Conservation (phyloP, 163 green algal genomes). For the Smithsoniella earleae region DNA sequence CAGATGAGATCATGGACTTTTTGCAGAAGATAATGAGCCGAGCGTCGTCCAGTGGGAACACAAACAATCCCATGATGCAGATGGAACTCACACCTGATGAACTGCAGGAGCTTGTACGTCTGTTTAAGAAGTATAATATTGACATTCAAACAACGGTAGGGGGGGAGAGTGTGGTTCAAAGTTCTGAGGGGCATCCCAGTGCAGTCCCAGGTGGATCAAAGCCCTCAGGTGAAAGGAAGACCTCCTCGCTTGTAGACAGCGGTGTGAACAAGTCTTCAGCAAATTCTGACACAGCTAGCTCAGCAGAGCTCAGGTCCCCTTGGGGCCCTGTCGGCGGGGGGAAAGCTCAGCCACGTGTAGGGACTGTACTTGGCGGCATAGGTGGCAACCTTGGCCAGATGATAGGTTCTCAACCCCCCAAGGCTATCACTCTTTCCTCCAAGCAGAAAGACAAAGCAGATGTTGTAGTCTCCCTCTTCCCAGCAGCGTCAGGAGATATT, state of each 20-base stretch:
- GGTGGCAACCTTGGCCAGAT: not conserved
- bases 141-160: too few relatives aligned
- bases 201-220: too few relatives aligned
- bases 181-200: too few relatives aligned
- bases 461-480: not conserved
- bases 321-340: too few relatives aligned
- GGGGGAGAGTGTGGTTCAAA: too few relatives aligned
- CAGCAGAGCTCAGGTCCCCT: too few relatives aligned
- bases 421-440: not conserved
- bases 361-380: not conserved
- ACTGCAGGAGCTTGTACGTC: not conserved
- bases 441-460: not conserved
- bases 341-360: too few relatives aligned
- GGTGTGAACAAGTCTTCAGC: too few relatives aligned
- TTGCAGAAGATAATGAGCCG: not conserved
- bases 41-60: not conserved
- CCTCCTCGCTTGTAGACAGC: too few relatives aligned
- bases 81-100: not conserved
- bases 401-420: not conserved
- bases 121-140: conserved; percentile 17
- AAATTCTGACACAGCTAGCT: too few relatives aligned
- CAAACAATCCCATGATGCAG: too few relatives aligned
- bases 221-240: too few relatives aligned
- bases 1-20: conserved; percentile 22
- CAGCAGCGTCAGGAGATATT: not conserved